Percentiles rank a stretch among this genome's conserved stretches.
Evolutionary conservation across 176 grass and related monocot genomes (phyloP).

Genomic region (Phoenix roebelenii): DNA sequence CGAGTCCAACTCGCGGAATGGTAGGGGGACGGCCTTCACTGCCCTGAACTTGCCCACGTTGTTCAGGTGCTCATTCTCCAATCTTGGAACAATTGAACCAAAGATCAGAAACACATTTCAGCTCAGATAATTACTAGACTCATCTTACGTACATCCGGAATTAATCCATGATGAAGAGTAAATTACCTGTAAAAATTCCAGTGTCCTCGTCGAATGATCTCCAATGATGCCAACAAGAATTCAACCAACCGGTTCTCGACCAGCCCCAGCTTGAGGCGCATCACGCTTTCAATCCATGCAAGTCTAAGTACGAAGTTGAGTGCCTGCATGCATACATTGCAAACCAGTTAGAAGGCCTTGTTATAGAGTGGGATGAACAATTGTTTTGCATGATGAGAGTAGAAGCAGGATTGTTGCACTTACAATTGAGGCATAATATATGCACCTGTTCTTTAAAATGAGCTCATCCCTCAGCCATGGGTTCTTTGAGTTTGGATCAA

Average conservation of each 20-base stretch:
- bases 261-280: conserved; percentile 32
- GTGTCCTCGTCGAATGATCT: conserved; percentile 75
- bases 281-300: conserved; percentile 84
- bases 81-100: conserved; percentile 16
- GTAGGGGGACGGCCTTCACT: conserved; percentile 69
- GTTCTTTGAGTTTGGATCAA: conserved; percentile 50
- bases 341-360: too few relatives aligned
- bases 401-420: neutral
- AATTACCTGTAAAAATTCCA: conserved; percentile 92
- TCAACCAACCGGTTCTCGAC: conserved; percentile 48
- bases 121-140: neutral
- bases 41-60: conserved; percentile 85
- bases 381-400: too few relatives aligned
- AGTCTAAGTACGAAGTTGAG: conserved; percentile 73
- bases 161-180: neutral
- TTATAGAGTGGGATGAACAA: too few relatives aligned
- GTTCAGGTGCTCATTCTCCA: conserved; percentile 90
- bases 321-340: conserved; percentile 20
- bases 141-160: neutral
- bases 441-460: conserved; percentile 62
- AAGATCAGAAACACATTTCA: neutral
- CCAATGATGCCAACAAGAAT: conserved; percentile 69
- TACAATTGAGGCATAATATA: conserved; percentile 82
- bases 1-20: conserved; percentile 68
- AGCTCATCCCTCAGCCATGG: conserved; percentile 62